Conservation (phyloP, 2,329 filamentous ascomycete species). For the Dactylellina drechsleri region DNA sequence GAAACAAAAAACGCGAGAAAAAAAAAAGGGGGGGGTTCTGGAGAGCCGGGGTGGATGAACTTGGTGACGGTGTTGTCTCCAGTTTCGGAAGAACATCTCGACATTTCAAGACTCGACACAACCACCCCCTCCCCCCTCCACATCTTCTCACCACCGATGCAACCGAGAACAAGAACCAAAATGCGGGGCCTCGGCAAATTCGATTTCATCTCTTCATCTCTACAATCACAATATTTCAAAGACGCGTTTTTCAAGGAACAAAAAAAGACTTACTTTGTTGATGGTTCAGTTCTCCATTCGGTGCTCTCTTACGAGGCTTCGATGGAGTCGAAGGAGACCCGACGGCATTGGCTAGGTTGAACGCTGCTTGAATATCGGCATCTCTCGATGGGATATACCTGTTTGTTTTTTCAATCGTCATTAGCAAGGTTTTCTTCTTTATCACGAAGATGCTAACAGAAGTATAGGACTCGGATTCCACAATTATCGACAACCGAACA, state of each 20-base stretch:
- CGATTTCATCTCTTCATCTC: background rate
- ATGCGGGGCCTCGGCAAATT: slow-evolving; percentile 4
- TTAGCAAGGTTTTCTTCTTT: slow-evolving; percentile 3
- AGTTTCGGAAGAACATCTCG: background rate
- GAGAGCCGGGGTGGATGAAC: slow-evolving; percentile 18
- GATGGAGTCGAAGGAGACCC: slow-evolving; percentile 92
- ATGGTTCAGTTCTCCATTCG: slow-evolving; percentile 90
- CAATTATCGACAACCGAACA: background rate
- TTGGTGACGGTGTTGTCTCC: slow-evolving; percentile 19
- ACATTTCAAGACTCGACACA: slow-evolving; percentile 20
- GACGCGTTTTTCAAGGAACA: slow-evolving; percentile 7
- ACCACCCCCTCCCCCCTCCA: slow-evolving; percentile 19
- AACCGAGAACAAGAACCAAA: slow-evolving; percentile 9
- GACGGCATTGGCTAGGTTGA: slow-evolving; percentile 89
- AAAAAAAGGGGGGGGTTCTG: slow-evolving; percentile 11
- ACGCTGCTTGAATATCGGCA: slow-evolving; percentile 92
- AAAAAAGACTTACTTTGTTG: slow-evolving; percentile 77
- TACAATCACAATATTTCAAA: slow-evolving; percentile 3
- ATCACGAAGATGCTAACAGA: slow-evolving; percentile 9
- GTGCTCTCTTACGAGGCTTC: slow-evolving; percentile 81
- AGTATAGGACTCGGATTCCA: background rate
- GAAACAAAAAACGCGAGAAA: background rate
- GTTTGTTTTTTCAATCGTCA: slow-evolving; percentile 28
- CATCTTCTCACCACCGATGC: too few relatives aligned
- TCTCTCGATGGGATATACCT: slow-evolving; percentile 96